Evolutionary conservation across 2,329 filamentous ascomycete species (phyloP).

Genomic region (Colletotrichum coccodes): DNA sequence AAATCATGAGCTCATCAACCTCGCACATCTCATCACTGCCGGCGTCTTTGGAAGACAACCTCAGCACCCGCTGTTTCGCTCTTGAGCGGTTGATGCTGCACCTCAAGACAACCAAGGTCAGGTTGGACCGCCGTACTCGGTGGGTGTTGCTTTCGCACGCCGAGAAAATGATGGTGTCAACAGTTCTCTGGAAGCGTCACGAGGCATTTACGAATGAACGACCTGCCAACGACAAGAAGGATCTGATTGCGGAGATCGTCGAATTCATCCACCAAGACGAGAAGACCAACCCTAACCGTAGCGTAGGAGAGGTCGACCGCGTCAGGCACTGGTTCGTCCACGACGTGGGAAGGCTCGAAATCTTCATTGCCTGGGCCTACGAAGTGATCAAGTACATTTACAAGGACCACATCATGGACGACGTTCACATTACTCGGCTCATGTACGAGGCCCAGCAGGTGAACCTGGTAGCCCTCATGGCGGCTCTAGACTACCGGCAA

Average conservation of each 20-base stretch:
- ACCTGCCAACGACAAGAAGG: constrained; percentile 70
- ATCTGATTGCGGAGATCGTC: constrained; percentile 79
- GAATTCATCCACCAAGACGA: constrained; percentile 80
- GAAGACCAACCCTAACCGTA: constrained; percentile 73
- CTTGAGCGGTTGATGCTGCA: constrained; percentile 80
- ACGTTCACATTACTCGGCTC: constrained; percentile 62
- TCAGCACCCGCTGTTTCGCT: constrained; percentile 77
- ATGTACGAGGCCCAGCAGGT: constrained; percentile 75
- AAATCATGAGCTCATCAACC: constrained; percentile 83
- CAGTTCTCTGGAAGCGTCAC: constrained; percentile 82
- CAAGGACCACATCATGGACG: constrained; percentile 68
- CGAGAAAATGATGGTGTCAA: constrained; percentile 87
- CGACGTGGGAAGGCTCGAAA: constrained; percentile 77
- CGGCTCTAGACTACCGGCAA: constrained; percentile 76
- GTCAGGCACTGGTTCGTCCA: constrained; percentile 90
- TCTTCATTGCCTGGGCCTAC: constrained; percentile 82
- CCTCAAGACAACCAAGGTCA: constrained; percentile 72
- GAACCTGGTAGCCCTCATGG: constrained; percentile 76
- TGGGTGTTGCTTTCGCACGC: constrained; percentile 91
- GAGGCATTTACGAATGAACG: constrained; percentile 73
- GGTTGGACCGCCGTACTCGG: constrained; percentile 73
- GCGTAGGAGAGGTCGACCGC: constrained; percentile 77
- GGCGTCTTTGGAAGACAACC: constrained; percentile 83
- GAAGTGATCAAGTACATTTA: constrained; percentile 80
- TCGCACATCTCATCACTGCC: constrained; percentile 78